Conservation (phyloP, 164 flowering plant species). For the Buxus sempervirens region DNA sequence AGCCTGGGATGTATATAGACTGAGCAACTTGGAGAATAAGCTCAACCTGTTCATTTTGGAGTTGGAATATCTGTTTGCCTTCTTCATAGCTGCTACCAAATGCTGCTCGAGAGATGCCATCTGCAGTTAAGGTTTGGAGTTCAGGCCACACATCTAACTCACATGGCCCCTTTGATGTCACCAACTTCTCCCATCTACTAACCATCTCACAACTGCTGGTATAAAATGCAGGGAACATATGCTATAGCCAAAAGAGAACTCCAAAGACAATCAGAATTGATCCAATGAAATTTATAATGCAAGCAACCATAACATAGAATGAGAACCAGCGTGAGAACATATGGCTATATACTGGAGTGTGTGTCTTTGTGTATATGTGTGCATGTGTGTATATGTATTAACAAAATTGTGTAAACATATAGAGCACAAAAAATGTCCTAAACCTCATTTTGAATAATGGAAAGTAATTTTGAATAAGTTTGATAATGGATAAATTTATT, state of each 20-base stretch:
- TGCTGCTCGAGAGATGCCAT: conserved; percentile 29
- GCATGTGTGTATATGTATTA: too few relatives aligned
- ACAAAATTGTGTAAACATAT: too few relatives aligned
- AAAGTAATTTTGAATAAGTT: too few relatives aligned
- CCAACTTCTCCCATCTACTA: conserved; percentile 21
- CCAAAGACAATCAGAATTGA: neutral
- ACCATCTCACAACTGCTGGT: conserved; percentile 17
- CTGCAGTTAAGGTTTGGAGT: conserved; percentile 24
- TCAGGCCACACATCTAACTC: conserved; percentile 31
- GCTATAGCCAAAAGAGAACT: conserved; percentile 12
- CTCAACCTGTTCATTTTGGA: conserved; percentile 16
- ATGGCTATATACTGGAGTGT: too few relatives aligned
- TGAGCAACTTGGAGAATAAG: conserved; percentile 3
- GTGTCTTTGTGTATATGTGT: too few relatives aligned
- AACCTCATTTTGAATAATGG: too few relatives aligned
- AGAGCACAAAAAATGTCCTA: too few relatives aligned
- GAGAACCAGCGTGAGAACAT: too few relatives aligned
- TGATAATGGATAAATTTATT: too few relatives aligned
- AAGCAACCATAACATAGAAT: too few relatives aligned
- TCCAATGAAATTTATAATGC: too few relatives aligned
- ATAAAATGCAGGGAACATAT: conserved; percentile 29
- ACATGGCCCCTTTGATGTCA: conserved; percentile 1
- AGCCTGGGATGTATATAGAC: conserved; percentile 26
- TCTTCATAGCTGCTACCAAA: conserved; percentile 36
- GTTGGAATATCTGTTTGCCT: conserved; percentile 28